Percentiles rank a stretch among this genome's conserved stretches.
These are phyloP conservation scores for Eucalyptus regnans DNA, from an alignment of 345 rosid genomes.

Conservation along the genomic window DNA sequence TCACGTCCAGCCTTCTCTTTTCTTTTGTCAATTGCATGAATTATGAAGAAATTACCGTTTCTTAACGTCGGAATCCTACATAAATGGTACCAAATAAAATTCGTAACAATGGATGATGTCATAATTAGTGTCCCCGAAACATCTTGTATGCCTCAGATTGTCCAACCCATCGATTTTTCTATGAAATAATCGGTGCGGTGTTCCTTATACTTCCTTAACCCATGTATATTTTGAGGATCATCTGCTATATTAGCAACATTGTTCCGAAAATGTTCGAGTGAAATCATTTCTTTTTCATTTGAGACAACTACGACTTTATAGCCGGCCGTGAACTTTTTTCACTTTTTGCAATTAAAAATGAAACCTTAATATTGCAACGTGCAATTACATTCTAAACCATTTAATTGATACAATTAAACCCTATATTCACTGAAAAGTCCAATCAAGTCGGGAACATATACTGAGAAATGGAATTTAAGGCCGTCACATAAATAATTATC, in stretches of 20 bases:
- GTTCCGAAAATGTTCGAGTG: not conserved
- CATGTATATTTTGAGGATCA: not conserved
- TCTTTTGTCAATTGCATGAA: not conserved
- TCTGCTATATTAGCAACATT: not conserved
- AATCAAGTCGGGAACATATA: too few relatives aligned
- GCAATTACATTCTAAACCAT: not conserved
- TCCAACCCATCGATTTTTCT: not conserved
- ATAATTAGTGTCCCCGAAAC: not conserved
- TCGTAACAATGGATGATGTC: not conserved
- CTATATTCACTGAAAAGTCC: too few relatives aligned
- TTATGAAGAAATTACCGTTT: not conserved
- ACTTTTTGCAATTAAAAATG: not conserved
- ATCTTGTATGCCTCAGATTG: not conserved
- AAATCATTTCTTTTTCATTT: not conserved
- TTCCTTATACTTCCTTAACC: not conserved
- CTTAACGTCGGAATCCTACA: not conserved
- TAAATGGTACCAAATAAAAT: not conserved
- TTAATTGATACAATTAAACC: not conserved
- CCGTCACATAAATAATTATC: not conserved
- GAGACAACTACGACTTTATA: not conserved
- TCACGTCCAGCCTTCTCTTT: not conserved
- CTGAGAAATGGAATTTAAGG: too few relatives aligned
- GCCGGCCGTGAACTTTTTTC: not conserved
- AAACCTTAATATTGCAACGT: not conserved
- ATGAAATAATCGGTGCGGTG: not conserved